phyloP scores from a whole-genome alignment of 441 rosid genomes.

The Viola pubescens region DNA sequence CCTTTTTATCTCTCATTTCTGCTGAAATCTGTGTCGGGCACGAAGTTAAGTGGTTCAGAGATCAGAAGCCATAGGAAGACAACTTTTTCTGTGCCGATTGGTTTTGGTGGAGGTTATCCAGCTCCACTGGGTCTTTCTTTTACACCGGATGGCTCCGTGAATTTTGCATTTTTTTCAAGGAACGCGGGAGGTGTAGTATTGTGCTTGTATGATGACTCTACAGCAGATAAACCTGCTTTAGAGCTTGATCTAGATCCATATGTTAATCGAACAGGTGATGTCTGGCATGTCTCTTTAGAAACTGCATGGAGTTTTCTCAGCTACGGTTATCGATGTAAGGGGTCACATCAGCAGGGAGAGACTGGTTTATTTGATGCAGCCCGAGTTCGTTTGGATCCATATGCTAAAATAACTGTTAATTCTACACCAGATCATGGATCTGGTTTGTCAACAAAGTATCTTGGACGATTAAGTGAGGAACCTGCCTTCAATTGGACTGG shows the following conservation, averaged over 20 bases:
- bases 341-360: conserved; percentile 23
- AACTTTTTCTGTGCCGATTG: conserved; percentile 74
- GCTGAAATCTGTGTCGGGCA: conserved; percentile 39
- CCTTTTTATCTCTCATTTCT: conserved; percentile 75
- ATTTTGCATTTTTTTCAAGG: conserved; percentile 70
- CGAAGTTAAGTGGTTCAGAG: conserved; percentile 26
- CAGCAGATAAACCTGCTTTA: conserved; percentile 53
- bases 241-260: conserved; percentile 91
- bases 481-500: conserved; percentile 73
- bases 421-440: conserved; percentile 23
- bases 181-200: conserved; percentile 43
- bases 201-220: conserved; percentile 54
- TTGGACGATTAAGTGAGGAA: conserved; percentile 43
- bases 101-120: conserved; percentile 60
- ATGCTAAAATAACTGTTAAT: conserved; percentile 45
- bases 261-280: conserved; percentile 75
- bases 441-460: conserved; percentile 29
- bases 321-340: conserved; percentile 59
- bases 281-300: conserved; percentile 74
- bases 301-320: conserved; percentile 39
- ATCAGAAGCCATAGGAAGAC: conserved; percentile 52
- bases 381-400: conserved; percentile 68
- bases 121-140: conserved; percentile 75
- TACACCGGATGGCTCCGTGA: conserved; percentile 49
- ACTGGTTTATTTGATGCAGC: conserved; percentile 25